Conservation (phyloP, 176 grass and related monocot species). For the Thalia dealbata region DNA sequence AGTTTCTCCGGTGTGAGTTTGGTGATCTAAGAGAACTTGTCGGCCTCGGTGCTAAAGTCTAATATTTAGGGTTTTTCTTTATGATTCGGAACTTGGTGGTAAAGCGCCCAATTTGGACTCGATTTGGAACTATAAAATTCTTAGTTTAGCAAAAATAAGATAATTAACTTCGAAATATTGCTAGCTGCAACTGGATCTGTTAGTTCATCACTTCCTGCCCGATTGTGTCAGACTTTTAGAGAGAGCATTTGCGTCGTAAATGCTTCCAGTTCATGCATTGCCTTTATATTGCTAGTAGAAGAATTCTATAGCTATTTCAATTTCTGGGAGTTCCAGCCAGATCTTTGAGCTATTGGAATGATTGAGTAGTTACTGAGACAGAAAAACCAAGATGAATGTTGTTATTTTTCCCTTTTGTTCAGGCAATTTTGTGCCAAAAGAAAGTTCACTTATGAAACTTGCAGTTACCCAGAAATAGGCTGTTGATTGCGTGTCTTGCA, state of each 20-base stretch:
- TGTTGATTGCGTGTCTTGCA: not conserved
- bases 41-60: not conserved
- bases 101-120: not conserved
- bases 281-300: not conserved
- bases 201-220: not conserved
- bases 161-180: not conserved
- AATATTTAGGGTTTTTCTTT: not conserved
- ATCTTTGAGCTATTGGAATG: not conserved
- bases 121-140: not conserved
- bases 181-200: not conserved
- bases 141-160: not conserved
- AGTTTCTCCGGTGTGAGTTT: not conserved
- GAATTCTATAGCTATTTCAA: not conserved
- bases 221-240: not conserved
- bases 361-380: not conserved
- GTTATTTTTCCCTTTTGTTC: not conserved
- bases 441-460: not conserved
- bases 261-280: not conserved
- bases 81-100: not conserved
- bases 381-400: not conserved
- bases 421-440: not conserved
- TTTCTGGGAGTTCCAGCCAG: not conserved
- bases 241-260: not conserved
- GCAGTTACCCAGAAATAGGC: not conserved
- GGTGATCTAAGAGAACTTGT: not conserved